Evolutionary conservation across 768 basidiomycete species (phyloP), one percentile per base, ranked within the genome.

Genomic region (Suillus americanus): DNA sequence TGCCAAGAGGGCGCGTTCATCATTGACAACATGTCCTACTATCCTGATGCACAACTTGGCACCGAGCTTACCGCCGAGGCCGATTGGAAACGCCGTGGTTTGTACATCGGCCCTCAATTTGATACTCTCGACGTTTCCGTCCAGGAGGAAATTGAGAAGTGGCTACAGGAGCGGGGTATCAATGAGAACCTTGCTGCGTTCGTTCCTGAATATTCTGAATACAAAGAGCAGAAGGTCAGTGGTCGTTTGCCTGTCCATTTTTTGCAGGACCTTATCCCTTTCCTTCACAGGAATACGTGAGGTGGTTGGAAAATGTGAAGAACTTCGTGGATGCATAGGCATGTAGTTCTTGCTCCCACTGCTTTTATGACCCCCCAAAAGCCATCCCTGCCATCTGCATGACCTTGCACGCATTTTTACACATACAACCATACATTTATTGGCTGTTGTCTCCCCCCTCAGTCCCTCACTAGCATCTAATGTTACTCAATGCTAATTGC

Each of bases 71-170:
- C 88, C 14, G 89, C 92, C 8, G 95, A 99, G 67, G 90, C 92
- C 9, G 95, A 98, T 79, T 98, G 93, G 94, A 91, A 90, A 75
- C 87, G 96, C 55, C 86, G 95, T 23, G 94, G 92, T 2, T 79
- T 92, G 68, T 99, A 97, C 82, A 88, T 97, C 73, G 97, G 97
- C 1, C 97, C 96, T 60, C 88, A 91, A 81, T 99, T 97, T 71
- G 93, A 95, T 64, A 91, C 94, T 56, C 88, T 99, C 51, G 97
- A 99, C 72, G 83, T 89, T 50, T 74, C 78, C 2, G 87, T 99
- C 20, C 97, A 99, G 78, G 90, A 95, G 68, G 91, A 94, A 75
- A 95, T 99, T 74, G 94, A 97, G 73, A 85, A 85, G 73, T 99
- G 84, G 85, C 79, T 99, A 63, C 84, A 87, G 68, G 96, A 98